phyloP scores from a whole-genome alignment of 257 asterid genomes.

The Lantana camara region DNA sequence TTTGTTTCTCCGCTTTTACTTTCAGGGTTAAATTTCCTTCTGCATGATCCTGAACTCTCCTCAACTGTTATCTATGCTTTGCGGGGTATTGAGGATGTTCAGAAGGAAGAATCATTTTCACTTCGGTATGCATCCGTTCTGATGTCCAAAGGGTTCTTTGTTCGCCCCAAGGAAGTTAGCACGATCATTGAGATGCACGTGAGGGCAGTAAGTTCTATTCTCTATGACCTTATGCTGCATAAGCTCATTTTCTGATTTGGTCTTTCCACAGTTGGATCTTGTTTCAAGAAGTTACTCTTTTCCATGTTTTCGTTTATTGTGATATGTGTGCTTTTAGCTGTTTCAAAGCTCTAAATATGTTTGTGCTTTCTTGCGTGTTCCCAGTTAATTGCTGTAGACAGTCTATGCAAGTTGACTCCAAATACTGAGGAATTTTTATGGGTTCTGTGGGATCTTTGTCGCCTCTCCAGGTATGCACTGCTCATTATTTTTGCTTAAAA shows the following conservation, averaged over 20 bases:
- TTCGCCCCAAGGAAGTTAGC: conserved; percentile 72
- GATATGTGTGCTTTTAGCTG: background rate
- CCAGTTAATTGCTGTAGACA: conserved; percentile 80
- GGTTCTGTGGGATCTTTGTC: conserved; percentile 95
- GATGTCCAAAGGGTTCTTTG: conserved; percentile 74
- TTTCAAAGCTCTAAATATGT: conserved; percentile 16
- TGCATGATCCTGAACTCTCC: conserved; percentile 73
- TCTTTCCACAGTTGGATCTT: conserved; percentile 4
- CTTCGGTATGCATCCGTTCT: conserved; percentile 80
- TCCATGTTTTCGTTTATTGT: background rate
- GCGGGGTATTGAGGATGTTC: conserved; percentile 63
- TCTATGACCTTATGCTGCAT: conserved; percentile 7
- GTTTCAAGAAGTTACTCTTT: background rate
- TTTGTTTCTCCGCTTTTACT: conserved; percentile 34
- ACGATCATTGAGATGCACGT: conserved; percentile 75
- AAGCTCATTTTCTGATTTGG: conserved; percentile 28
- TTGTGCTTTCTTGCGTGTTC: conserved; percentile 25
- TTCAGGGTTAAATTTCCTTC: conserved; percentile 84
- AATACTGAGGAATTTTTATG: conserved; percentile 87
- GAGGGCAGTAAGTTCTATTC: conserved; percentile 66
- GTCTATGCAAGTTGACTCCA: conserved; percentile 66
- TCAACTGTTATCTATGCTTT: conserved; percentile 65
- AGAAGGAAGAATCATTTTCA: conserved; percentile 58
- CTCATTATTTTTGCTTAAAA: conserved; percentile 27
- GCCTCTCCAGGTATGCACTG: conserved; percentile 75